Base-by-base conservation (phyloP, 306 rosid species). In the Cajanus cajan region DNA sequence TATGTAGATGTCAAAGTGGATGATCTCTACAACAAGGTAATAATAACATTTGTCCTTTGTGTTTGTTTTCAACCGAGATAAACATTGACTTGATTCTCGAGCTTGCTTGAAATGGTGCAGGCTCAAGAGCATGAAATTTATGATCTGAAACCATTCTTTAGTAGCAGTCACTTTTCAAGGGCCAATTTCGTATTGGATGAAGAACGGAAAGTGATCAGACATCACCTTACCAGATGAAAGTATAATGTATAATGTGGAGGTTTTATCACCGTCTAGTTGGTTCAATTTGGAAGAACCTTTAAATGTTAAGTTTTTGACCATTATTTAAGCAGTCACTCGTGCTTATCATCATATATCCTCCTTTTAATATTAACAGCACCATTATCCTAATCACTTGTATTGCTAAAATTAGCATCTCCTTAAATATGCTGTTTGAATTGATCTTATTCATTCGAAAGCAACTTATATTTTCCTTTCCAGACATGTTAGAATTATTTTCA, bases 101-200 rank as follows among this genome's bases (percentile, higher is more conserved):
- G 47, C 71, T 87, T 78, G 64, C 58, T 78, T 67, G 40, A 8
- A 39, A 2, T 12, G 51, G 15, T 86, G 87, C 97, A 95, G 99
- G 98, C 98, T 66, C 95, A 90, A 74, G 99, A 93, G 67, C 90
- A 93, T 58, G 99, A 95, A 76, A 91, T 95, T 24, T 84, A 80
- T 70, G 98, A 93, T 91, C 87, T 95, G 55, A 88, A 71, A 37
- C 97, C 96, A 58, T 95, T 95, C 91, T 95, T 95, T 83, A 78
- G 70, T 12, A 95, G 98, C 82, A 69, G 83, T 54, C 88, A 82
- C 39, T 92, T 95, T 79, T 74, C 93, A 7, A 68, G 82, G 67
- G 88, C 98, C 74, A 81, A 88, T 63, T 95, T 89, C 84, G 84
- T 67, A 19, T 70, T 92, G 88, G 95, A 88, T 74, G 94, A 88